These are phyloP conservation scores for Citrus unshiu DNA, from an alignment of 345 rosid genomes.

Conservation along the genomic window DNA sequence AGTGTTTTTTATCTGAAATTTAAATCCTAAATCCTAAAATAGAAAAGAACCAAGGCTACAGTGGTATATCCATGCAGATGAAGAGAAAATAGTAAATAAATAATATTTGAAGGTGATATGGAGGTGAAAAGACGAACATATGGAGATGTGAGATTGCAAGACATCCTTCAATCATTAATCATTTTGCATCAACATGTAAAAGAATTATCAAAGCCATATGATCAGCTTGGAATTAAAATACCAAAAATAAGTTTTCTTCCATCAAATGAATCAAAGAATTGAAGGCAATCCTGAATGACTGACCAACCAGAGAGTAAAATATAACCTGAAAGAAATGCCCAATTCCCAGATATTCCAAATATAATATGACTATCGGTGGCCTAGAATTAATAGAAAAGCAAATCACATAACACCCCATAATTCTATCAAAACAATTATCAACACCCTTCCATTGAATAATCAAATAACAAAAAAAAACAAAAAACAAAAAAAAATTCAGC, in stretches of 20 bases:
- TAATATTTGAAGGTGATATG: not conserved
- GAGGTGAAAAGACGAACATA: not conserved
- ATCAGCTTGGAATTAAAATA: not conserved
- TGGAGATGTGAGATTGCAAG: not conserved
- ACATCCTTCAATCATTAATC: not conserved
- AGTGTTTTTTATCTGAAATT: not conserved
- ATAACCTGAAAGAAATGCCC: not conserved
- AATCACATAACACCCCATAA: not conserved
- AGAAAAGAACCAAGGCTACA: not conserved
- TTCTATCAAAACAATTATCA: not conserved
- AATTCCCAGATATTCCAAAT: slow-evolving; percentile 4
- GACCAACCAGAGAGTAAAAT: slow-evolving; percentile 1
- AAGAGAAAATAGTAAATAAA: not conserved
- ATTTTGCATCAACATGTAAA: not conserved
- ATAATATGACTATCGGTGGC: not conserved
- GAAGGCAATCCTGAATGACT: not conserved
- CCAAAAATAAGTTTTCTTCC: slow-evolving; percentile 3
- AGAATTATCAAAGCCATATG: not conserved
- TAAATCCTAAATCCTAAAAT: not conserved
- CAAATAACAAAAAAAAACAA: not conserved
- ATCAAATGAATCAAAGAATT: slow-evolving; percentile 1
- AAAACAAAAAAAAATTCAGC: not conserved
- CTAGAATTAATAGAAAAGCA: not conserved
- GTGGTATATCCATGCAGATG: not conserved
- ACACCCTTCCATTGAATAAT: not conserved